A percentile compares a stretch with the other conserved stretches of the same genome.
These are phyloP conservation scores for Nicotiana noctiflora DNA, from an alignment of 257 asterid species.

Conservation along the genomic window DNA sequence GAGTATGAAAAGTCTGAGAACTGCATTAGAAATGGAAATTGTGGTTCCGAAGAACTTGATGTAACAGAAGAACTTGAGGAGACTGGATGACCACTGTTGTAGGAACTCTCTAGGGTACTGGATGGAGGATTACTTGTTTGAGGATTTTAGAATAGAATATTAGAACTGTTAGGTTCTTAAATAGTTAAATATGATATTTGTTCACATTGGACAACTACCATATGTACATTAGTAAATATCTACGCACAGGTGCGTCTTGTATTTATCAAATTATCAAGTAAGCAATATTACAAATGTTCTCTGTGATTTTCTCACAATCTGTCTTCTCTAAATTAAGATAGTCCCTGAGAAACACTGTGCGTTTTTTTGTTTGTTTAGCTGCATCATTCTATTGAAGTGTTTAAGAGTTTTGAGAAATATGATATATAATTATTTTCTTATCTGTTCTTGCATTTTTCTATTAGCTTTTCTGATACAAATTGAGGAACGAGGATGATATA, in stretches of 20 bases:
- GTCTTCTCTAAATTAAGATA: background rate
- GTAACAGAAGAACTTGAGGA: background rate
- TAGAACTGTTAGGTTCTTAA: too few relatives aligned
- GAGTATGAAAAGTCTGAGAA: conserved; percentile 12
- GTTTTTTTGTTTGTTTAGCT: too few relatives aligned
- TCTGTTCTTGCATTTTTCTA: background rate
- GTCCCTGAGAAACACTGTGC: background rate
- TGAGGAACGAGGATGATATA: background rate
- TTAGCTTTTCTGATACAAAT: too few relatives aligned
- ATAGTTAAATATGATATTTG: too few relatives aligned
- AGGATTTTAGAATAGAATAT: too few relatives aligned
- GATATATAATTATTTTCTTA: background rate
- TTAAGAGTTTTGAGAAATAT: background rate
- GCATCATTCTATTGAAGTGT: too few relatives aligned
- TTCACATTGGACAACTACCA: too few relatives aligned
- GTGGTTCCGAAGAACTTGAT: background rate
- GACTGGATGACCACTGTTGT: background rate
- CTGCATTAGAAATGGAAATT: background rate
- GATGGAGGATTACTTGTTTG: background rate
- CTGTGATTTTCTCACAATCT: background rate
- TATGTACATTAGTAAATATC: too few relatives aligned
- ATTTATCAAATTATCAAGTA: too few relatives aligned
- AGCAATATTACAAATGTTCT: background rate
- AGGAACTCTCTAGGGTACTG: background rate
- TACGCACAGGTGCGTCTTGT: background rate